Evolutionary conservation across 257 asterid species (phyloP).

Genomic region (Forsythia viridissima): DNA sequence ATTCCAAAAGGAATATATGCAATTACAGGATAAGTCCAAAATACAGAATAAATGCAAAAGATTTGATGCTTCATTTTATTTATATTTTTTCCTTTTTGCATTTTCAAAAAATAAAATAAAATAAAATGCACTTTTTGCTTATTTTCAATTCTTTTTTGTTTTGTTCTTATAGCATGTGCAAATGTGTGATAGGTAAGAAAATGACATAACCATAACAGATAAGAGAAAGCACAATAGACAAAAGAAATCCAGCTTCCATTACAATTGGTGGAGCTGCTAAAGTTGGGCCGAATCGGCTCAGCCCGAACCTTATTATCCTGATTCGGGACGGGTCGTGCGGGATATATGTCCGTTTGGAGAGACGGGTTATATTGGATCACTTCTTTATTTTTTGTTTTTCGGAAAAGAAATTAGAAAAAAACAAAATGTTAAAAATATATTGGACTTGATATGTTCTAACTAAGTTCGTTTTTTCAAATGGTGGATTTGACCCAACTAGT

Average conservation of each 20-base stretch:
- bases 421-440: background rate
- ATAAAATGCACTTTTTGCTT: background rate
- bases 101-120: background rate
- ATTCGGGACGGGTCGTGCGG: background rate
- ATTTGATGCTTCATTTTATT: background rate
- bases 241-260: background rate
- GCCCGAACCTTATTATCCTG: background rate
- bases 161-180: slow-evolving; percentile 30
- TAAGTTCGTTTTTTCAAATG: background rate
- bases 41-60: background rate
- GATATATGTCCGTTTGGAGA: background rate
- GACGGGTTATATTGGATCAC: background rate
- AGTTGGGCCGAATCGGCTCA: too few relatives aligned
- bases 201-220: slow-evolving; percentile 33
- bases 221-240: slow-evolving; percentile 15
- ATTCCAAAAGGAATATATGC: background rate
- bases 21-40: background rate
- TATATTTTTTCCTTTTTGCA: background rate
- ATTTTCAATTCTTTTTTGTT: background rate
- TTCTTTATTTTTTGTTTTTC: too few relatives aligned
- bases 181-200: background rate
- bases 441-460: too few relatives aligned
- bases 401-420: background rate
- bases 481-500: too few relatives aligned
- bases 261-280: background rate